Conservation (phyloP, 441 rosid genomes). For the Erysimum cheiri region DNA sequence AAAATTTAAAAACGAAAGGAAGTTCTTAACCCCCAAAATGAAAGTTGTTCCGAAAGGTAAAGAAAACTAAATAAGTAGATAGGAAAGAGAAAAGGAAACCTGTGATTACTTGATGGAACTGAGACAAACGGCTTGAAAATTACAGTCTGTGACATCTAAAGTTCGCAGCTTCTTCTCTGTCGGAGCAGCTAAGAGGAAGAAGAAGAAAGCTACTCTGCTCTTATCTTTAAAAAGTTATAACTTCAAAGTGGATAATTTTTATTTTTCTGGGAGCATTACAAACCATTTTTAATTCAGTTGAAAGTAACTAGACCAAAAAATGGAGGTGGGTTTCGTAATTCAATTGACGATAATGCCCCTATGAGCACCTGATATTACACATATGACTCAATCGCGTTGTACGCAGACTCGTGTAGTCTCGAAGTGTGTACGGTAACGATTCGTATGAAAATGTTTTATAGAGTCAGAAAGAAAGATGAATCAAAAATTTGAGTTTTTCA, state of each 20-base stretch:
- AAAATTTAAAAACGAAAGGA: constrained; percentile 1
- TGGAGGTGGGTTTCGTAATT: background rate
- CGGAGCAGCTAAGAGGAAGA: constrained; percentile 23
- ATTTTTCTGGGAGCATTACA: background rate
- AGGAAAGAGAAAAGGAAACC: constrained; percentile 37
- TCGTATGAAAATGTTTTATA: background rate
- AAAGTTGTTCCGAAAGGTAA: constrained; percentile 12
- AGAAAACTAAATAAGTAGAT: background rate
- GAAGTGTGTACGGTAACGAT: background rate
- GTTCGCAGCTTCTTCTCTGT: constrained; percentile 35
- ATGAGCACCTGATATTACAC: background rate
- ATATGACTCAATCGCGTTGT: too few species aligned
- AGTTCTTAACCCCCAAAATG: constrained; percentile 10
- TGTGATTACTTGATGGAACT: constrained; percentile 48
- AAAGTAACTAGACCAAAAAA: background rate
- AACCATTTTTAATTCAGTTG: background rate
- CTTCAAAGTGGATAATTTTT: constrained; percentile 27
- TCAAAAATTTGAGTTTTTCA: background rate
- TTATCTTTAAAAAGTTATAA: constrained; percentile 33
- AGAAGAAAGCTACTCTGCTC: constrained; percentile 28
- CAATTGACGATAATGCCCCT: constrained; percentile 25
- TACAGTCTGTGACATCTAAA: constrained; percentile 48
- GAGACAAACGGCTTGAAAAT: constrained; percentile 47
- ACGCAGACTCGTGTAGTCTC: background rate
- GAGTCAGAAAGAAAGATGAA: background rate